Conservation (phyloP, 2,329 filamentous ascomycete genomes). For the Sporothrix luriei region DNA sequence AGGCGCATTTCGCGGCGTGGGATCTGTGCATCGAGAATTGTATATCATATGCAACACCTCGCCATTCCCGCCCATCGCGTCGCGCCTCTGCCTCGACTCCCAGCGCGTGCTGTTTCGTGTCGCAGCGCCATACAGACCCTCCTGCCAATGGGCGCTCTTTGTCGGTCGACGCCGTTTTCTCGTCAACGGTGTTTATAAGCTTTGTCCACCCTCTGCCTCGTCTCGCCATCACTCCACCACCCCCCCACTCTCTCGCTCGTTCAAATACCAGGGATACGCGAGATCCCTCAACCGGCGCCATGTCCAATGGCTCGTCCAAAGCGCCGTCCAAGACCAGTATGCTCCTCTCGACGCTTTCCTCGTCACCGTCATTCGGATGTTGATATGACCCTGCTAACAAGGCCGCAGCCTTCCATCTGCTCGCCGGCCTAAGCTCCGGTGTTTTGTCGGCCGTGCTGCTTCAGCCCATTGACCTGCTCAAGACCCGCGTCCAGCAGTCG, state of each 20-base stretch:
- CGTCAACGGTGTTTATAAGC: slow-evolving; percentile 26
- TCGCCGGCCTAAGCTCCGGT: slow-evolving; percentile 84
- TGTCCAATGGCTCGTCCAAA: slow-evolving; percentile 44
- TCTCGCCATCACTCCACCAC: too few relatives aligned
- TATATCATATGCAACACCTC: not conserved
- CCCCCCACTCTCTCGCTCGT: not conserved
- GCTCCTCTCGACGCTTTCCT: slow-evolving; percentile 14
- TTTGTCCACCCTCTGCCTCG: not conserved
- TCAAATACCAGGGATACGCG: not conserved
- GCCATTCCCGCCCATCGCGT: slow-evolving; percentile 12
- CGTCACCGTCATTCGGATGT: not conserved
- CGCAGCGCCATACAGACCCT: not conserved
- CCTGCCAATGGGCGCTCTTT: slow-evolving; percentile 27
- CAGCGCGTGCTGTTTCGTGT: not conserved
- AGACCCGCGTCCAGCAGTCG: slow-evolving; percentile 92
- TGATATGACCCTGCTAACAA: not conserved
- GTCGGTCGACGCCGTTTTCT: slow-evolving; percentile 27
- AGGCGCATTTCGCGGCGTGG: not conserved
- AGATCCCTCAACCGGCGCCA: slow-evolving; percentile 35
- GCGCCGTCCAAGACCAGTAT: slow-evolving; percentile 44
- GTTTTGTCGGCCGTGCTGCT: slow-evolving; percentile 85
- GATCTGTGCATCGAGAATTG: not conserved
- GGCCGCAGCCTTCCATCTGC: slow-evolving; percentile 74
- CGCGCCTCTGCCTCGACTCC: not conserved
- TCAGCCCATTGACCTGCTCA: slow-evolving; percentile 93